Base-by-base conservation (phyloP, 1,284 basidiomycete genomes). In the Puccinia novopanici region DNA sequence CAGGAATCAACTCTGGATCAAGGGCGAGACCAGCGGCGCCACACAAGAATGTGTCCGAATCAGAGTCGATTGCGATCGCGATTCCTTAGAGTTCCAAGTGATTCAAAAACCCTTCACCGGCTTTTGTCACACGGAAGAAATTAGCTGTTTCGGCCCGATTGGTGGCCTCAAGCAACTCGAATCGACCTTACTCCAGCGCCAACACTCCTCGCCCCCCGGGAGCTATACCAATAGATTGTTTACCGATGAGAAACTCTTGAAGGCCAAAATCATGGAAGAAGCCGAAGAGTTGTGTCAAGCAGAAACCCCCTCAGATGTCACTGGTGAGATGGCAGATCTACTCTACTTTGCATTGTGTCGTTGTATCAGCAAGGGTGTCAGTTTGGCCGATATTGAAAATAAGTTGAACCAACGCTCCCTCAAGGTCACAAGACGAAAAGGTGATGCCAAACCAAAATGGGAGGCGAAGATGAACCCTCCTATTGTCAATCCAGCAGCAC, bases 261-360 rank as follows among this genome's bases (percentile, higher is more conserved):
- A 89, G 74, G 91, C 95, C 74, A 99, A 99, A 88, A 94, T 99
- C 82, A 94, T 93, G 90, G 97, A 99, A 86, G 97, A 99, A 86
- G 97, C 97, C 0, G 93, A 96, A 84, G 97, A 99, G 86, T 89
- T 99, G 17, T 96, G 95, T 84, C 89, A 89, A 37, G 97, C 97
- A 19, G 88, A 91, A 83, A 90, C 90, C 5, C 89, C 90, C 84
- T 91, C 94, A 75, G 92, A 95, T 65, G 88, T 98, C n/a, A 93
- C 94, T 0, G 97, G 96, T 83, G 97, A 99, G 87, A 93, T 95
- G 2, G 96, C 96, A 0, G 97, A 99, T 87, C 88, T 99, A 55
- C 84, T 98, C 71, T 99, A 99, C 88, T 99, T 99, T 87, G 91
- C 93, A 1, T 87, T 99, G 82, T 90, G 93, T 22, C 91, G 92